Percentiles rank a stretch among this genome's conserved stretches.
phyloP scores from a whole-genome alignment of 2,329 filamentous ascomycete species.

The Cladosporium sp. region DNA sequence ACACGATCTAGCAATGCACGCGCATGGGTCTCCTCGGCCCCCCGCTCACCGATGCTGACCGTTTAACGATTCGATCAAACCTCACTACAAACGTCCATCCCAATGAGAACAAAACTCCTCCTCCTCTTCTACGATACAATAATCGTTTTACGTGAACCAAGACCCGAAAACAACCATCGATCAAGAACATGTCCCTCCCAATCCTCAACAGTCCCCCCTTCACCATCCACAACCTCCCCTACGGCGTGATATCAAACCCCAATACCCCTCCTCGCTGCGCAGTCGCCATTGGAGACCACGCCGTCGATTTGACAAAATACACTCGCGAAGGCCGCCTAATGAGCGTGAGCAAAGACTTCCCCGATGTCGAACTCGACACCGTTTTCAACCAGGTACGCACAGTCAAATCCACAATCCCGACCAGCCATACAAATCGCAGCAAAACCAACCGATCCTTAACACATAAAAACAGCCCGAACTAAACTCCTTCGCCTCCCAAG shows the following conservation, averaged over 20 bases:
- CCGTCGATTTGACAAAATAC: slow-evolving; percentile 24
- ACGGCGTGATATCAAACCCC: slow-evolving; percentile 27
- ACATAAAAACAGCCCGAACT: slow-evolving; percentile 38
- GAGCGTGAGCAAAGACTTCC: neutral
- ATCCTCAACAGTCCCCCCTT: slow-evolving; percentile 24
- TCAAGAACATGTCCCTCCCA: slow-evolving; percentile 16
- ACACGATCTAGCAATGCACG: neutral
- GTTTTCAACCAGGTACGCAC: neutral
- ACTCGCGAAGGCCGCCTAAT: neutral
- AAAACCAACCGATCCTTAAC: neutral
- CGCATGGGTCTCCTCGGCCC: neutral
- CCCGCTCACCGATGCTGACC: neutral
- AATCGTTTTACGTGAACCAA: no score
- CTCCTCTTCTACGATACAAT: no score
- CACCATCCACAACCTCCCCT: slow-evolving; percentile 27
- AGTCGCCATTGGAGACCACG: slow-evolving; percentile 29
- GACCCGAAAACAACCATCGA: no score
- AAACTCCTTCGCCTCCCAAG: slow-evolving; percentile 49
- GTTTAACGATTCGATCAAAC: neutral
- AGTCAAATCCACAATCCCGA: neutral
- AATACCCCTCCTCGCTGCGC: slow-evolving; percentile 27
- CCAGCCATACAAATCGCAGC: no score
- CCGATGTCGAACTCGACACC: neutral
- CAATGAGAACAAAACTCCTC: no score
- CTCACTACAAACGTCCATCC: neutral